Base-by-base conservation (phyloP, 2,329 filamentous ascomycete genomes). In the Neoascochyta sp. region DNA sequence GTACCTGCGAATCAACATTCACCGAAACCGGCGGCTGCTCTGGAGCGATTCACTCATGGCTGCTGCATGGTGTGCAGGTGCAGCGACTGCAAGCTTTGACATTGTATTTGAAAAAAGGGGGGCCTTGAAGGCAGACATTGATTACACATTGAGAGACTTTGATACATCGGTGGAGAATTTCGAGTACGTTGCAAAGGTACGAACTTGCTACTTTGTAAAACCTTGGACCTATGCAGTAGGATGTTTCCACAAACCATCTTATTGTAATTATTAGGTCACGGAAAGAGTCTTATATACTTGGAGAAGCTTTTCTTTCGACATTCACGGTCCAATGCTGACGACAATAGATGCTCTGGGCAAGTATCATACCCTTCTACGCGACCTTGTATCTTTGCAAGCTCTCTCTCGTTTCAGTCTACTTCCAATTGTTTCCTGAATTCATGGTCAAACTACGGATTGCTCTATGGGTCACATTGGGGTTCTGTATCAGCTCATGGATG, bases 391-490 rank as follows among this genome's bases (percentile, higher is more conserved):
- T 20, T 7, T 20, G 24, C 4, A 27, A 27, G 14, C 12, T 27
- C 1, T 27, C 24, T 10, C 24, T 27, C 14, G 15, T 27, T 5
- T 13, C 24, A 4, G 15, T 16, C 12, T 27, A 27, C 24, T 16
- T 27, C 24, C 24, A 27, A 16, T 16, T 27, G 10, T 27, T 27
- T 17, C 24, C 24, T 5, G 18, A 9, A 7, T 27, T 27, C 13
- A 27, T 27, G 24, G 24, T 27, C 5, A 27, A 27, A 15, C 16
- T 27, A 16, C 13, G 24, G 16, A 3, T 27, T 17, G 24, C 24
- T 9, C n/a, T 27, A 12, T 27, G 24, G 24, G 9, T 27, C 9
- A 16, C 24, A 12, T 16, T 27, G 3, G 24, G 24, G 11, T 29
- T 11, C 11, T 22, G 27, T 15, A 22, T 22, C 12, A 14, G 8